These are phyloP conservation scores for Backusella sp. DNA, from an alignment of 192 early-diverging fungal species.

Conservation along the genomic window DNA sequence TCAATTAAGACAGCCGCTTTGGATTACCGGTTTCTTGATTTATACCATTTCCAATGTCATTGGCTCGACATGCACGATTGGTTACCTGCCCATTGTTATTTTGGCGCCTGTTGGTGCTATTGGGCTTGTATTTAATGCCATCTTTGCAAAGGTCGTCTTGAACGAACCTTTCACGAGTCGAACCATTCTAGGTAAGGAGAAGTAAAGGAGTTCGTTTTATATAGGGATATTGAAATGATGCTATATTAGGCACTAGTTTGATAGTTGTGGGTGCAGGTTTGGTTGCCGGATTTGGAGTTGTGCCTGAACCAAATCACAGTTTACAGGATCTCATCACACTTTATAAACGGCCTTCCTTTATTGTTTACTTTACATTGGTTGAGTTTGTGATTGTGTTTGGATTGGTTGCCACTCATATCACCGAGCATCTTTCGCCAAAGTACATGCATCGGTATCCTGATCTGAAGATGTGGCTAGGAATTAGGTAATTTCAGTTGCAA, in stretches of 20 bases:
- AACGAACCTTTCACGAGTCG: constrained; percentile 62
- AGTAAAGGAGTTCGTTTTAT: not conserved
- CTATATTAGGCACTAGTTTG: constrained; percentile 59
- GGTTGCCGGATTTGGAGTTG: constrained; percentile 74
- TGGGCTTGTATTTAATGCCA: constrained; percentile 74
- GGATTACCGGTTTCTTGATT: constrained; percentile 69
- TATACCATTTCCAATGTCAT: constrained; percentile 70
- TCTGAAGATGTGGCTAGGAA: constrained; percentile 30
- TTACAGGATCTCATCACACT: constrained; percentile 64
- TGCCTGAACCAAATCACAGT: constrained; percentile 73
- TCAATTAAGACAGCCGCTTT: constrained; percentile 56
- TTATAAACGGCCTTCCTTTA: constrained; percentile 68
- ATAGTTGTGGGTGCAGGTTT: constrained; percentile 66
- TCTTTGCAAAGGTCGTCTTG: constrained; percentile 68
- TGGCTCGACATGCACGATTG: constrained; percentile 70
- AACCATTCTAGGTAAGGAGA: constrained; percentile 48
- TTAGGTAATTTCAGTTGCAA: constrained; percentile 12
- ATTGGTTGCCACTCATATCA: constrained; percentile 47
- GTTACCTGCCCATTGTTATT: constrained; percentile 75
- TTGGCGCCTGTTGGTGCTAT: constrained; percentile 75
- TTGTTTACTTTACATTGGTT: constrained; percentile 61
- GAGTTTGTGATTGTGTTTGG: constrained; percentile 48
- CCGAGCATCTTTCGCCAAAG: constrained; percentile 25
- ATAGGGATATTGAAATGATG: too few relatives aligned
- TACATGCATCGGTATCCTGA: constrained; percentile 28